Base-by-base conservation (phyloP, 805 yeast genomes). In the Candida fluviatilis region DNA sequence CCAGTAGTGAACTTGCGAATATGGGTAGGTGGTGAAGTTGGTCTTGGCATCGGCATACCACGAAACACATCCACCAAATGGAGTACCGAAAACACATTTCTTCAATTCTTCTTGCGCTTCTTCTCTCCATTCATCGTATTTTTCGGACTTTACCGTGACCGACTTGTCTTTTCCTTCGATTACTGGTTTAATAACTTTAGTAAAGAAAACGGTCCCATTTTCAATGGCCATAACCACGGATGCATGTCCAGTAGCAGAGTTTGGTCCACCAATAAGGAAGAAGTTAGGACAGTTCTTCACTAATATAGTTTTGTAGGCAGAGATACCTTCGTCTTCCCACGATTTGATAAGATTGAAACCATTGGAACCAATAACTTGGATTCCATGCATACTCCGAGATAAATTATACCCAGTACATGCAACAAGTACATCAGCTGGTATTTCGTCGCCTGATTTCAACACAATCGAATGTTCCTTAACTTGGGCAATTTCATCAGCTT, bases 381-480 rank as follows among this genome's bases (percentile, higher is more conserved):
- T 51, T 3, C 52, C 48, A 8, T 23, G 11, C 29, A 48, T 46
- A 26, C 55, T 42, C 31, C 47, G 45, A 15, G 31, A 12, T 14
- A 66, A 15, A 39, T 62, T 51, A 45, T 66, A 66, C 2, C 73
- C 73, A 19, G 71, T 65, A 48, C 73, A 66, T 3, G 71, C 71
- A 16, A 64, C 64, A 27, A 66, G 61, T 11, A 64, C 56, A 43
- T 66, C 73, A 12, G 63, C 67, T 29, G 56, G 49, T 8, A 64
- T 17, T 25, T 46, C 48, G 17, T 46, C 38, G 2, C 69, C 69
- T 21, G 52, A 45, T 10, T 43, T 49, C 40, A 65, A 47, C 15
- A 62, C 45, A 10, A 66, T 55, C 8, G 56, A 48, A 35, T 63
- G 39, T 31, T 56, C 60, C 17, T 52, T 57, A 15, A 66, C 48